Base-by-base conservation (phyloP, 768 basidiomycete genomes). In the Pisolithus albus region DNA sequence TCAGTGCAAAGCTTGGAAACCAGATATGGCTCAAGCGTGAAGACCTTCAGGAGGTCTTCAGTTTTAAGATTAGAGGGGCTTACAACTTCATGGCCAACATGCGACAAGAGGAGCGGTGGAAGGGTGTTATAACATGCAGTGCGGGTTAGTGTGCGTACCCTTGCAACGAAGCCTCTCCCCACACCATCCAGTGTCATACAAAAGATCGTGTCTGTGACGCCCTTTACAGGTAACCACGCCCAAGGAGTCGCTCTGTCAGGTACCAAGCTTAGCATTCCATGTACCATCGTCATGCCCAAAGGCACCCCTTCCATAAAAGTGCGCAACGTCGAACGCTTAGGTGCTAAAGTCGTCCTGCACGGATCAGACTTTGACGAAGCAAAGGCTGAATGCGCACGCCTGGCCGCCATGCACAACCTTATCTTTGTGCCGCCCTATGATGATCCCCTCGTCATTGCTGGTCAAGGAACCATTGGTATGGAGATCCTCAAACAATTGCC, bases 231-330 rank as follows among this genome's bases (percentile, higher is more conserved):
- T 24, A 99, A 99, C 63, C 96, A 99, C 67, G 96, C 96, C 0
- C 96, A 99, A 68, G 96, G 96, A 23, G 96, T 99, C 46, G 96
- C 96, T 2, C 78, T 98, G 45, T 93, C 96, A n/a, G 92, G 95
- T 10, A 70, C 82, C 43, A 82, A 84, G 51, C 81, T 99, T 26
- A 80, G 79, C 32, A 88, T 98, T 54, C 92, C 96, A 4, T 96
- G 92, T 56, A 97, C 93, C n/a, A 98, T 99, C 61, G 92, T 99
- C 55, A 98, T 99, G 96, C 96, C 96, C 1, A 74, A 85, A 39
- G 90, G 83, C 13, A 98, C 96, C 2, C 96, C 96, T 1, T 79
- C 86, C 38, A 99, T 99, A 78, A 99, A 99, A 73, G 90, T 94
- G 64, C 77, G 83, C 53, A 97, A 95, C 61, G 96, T 96, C 24